phyloP scores from a whole-genome alignment of 2,329 filamentous ascomycete species.

The Aspergillus ochraceoroseus region DNA sequence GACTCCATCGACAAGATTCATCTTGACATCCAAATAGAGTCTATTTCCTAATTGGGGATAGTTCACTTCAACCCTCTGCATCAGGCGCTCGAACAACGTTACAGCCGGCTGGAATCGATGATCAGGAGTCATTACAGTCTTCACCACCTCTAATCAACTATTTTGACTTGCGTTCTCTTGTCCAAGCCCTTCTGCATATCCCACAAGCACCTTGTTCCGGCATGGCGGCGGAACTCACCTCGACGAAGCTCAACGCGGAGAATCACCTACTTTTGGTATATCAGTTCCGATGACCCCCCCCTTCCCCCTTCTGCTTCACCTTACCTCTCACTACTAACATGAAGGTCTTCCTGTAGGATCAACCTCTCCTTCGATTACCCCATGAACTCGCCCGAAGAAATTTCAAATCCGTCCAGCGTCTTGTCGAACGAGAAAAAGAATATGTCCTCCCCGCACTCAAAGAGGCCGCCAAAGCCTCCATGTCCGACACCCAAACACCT shows the following conservation, averaged over 20 bases:
- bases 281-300: too few species aligned
- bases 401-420: constrained; percentile 67
- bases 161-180: too few species aligned
- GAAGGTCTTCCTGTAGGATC: constrained; percentile 57
- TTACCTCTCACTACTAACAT: constrained; percentile 6
- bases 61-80: too few species aligned
- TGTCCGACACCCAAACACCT: constrained; percentile 58
- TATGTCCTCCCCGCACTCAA: constrained; percentile 48
- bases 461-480: constrained; percentile 56
- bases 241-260: constrained; percentile 48
- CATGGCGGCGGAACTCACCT: constrained; percentile 44
- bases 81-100: too few species aligned
- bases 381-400: constrained; percentile 91
- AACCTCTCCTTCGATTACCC: constrained; percentile 86
- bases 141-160: too few species aligned
- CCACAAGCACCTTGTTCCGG: constrained; percentile 3
- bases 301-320: constrained; percentile 11
- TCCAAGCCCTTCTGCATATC: not conserved
- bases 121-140: not conserved
- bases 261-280: constrained; percentile 48
- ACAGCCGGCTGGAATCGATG: not conserved
- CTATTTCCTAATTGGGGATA: too few species aligned
- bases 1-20: too few species aligned
- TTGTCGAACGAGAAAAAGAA: constrained; percentile 47
- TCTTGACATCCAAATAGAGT: too few species aligned